phyloP scores from a whole-genome alignment of 495 filamentous ascomycete genomes.

The Niebla homalea region DNA sequence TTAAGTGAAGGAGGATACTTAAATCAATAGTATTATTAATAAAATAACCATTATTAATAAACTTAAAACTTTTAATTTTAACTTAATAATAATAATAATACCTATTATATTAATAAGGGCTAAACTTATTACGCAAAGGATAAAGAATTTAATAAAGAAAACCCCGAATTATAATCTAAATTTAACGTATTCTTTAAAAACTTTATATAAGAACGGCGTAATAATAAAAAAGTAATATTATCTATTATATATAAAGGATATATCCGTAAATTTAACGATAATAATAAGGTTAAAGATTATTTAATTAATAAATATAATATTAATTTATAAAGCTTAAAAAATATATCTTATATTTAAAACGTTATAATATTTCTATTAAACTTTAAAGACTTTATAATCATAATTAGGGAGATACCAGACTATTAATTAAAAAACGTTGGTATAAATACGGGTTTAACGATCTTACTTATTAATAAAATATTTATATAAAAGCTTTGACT shows the following conservation, averaged over 20 bases:
- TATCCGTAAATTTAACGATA: slow-evolving; percentile 4
- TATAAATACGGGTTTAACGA: no score
- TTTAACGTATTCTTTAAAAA: background rate
- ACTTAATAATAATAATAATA: no score
- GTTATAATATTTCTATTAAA: background rate
- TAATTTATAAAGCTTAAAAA: no score
- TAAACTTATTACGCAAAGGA: background rate
- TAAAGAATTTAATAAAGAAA: slow-evolving; percentile 5
- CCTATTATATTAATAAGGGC: no score
- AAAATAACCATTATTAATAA: no score
- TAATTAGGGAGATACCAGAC: no score
- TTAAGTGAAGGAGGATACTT: no score
- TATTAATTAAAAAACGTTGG: no score
- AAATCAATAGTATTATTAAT: no score
- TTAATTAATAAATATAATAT: background rate
- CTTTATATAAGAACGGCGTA: background rate
- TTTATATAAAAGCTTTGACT: no score
- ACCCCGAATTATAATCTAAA: background rate
- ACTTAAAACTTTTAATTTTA: no score
- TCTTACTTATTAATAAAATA: no score
- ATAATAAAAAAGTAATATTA: background rate
- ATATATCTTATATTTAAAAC: background rate
- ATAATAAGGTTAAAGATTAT: background rate
- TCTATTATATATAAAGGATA: background rate
- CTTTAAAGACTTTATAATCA: background rate